These are phyloP conservation scores for Aureobasidium sp. DNA, from an alignment of 2,329 filamentous ascomycete genomes.

Conservation along the genomic window DNA sequence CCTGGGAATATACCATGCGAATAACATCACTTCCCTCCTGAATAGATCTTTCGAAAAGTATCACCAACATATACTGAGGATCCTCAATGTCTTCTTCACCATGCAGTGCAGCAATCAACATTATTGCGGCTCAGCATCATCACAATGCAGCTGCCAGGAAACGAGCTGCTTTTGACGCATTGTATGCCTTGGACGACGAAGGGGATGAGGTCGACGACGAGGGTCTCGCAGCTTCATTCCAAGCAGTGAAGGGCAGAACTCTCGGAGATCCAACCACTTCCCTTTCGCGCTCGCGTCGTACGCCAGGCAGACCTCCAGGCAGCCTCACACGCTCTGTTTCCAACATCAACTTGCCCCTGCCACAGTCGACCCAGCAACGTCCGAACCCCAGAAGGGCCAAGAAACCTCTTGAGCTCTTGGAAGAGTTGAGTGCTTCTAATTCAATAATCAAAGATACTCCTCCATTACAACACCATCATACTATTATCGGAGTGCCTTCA, in stretches of 20 bases:
- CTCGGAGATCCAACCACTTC: slow-evolving; percentile 9
- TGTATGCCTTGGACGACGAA: slow-evolving; percentile 21
- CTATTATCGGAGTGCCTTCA: not conserved
- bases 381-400: not conserved
- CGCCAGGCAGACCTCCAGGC: slow-evolving; percentile 1
- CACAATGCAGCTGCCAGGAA: slow-evolving; percentile 16
- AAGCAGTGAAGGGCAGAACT: slow-evolving; percentile 17
- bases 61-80: not conserved
- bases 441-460: slow-evolving; percentile 11
- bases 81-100: slow-evolving; percentile 1
- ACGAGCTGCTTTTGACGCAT: slow-evolving; percentile 20
- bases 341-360: not conserved
- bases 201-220: slow-evolving; percentile 20
- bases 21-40: not conserved
- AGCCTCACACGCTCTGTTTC: slow-evolving; percentile 23
- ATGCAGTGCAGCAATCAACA: slow-evolving; percentile 2
- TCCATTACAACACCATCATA: slow-evolving; percentile 15
- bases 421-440: slow-evolving; percentile 1
- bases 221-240: slow-evolving; percentile 21
- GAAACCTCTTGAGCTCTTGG: not conserved
- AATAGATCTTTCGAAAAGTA: not conserved
- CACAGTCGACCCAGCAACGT: not conserved
- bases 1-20: not conserved
- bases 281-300: slow-evolving; percentile 3
- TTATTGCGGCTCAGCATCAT: not conserved